Evolutionary conservation across 2,329 filamentous ascomycete species (phyloP).

Genomic region (Microdochium paspali): DNA sequence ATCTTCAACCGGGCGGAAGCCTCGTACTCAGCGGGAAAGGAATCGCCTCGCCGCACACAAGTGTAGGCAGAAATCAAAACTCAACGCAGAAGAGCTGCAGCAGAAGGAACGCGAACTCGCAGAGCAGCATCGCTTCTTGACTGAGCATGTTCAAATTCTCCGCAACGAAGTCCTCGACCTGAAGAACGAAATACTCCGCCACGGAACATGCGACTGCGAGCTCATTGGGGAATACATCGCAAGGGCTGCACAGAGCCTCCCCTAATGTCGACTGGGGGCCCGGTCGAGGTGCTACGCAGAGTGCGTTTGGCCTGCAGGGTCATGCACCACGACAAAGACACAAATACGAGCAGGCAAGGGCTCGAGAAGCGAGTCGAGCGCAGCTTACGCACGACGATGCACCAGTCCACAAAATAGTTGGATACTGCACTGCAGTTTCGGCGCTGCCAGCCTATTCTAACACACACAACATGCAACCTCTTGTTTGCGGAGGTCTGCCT

Average conservation of each 20-base stretch:
- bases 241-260: neutral
- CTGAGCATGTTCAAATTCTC: conserved; percentile 10
- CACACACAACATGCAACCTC: too few relatives aligned
- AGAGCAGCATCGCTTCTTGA: conserved; percentile 13
- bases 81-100: conserved; percentile 37
- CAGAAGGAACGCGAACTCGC: conserved; percentile 16
- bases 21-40: conserved; percentile 17
- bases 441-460: too few relatives aligned
- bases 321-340: too few relatives aligned
- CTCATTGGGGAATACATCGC: conserved; percentile 12
- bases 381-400: too few relatives aligned
- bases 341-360: too few relatives aligned
- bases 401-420: too few relatives aligned
- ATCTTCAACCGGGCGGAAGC: neutral
- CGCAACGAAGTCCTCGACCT: conserved; percentile 17
- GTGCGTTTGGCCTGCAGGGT: too few relatives aligned
- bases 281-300: neutral
- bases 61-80: conserved; percentile 46
- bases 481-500: too few relatives aligned
- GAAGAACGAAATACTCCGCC: conserved; percentile 19
- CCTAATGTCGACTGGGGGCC: neutral
- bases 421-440: too few relatives aligned
- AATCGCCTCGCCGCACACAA: conserved; percentile 46
- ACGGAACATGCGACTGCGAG: conserved; percentile 16
- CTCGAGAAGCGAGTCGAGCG: too few relatives aligned